phyloP scores from a whole-genome alignment of 106 monocot species.

The Alisma plantagoaquatica region DNA sequence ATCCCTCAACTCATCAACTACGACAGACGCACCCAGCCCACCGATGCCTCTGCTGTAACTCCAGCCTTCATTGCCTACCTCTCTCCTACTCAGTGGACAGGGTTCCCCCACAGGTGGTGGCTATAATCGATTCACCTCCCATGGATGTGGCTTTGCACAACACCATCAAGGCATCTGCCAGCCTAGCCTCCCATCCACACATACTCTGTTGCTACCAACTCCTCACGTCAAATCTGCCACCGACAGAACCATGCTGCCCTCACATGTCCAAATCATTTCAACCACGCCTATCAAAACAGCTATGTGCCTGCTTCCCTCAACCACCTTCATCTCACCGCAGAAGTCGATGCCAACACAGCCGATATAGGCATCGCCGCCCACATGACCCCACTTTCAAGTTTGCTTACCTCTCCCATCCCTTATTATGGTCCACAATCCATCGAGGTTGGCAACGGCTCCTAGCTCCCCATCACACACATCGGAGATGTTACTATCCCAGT shows the following conservation, averaged over 20 bases:
- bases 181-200: background rate
- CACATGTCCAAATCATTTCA: background rate
- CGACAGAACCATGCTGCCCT: background rate
- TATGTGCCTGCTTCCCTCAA: background rate
- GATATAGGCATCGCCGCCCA: background rate
- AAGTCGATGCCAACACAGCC: background rate
- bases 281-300: background rate
- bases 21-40: background rate
- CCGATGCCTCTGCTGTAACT: background rate
- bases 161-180: background rate
- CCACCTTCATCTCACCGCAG: background rate
- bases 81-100: no score
- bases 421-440: background rate
- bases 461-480: background rate
- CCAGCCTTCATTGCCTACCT: no score
- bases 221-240: background rate
- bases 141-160: background rate
- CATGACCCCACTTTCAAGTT: background rate
- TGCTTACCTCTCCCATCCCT: background rate
- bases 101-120: no score
- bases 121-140: background rate
- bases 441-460: background rate
- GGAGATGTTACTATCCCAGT: background rate
- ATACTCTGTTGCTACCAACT: background rate
- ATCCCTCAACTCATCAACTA: background rate